phyloP scores from a whole-genome alignment of 805 yeast species.

The Candida coquimbonensis region DNA sequence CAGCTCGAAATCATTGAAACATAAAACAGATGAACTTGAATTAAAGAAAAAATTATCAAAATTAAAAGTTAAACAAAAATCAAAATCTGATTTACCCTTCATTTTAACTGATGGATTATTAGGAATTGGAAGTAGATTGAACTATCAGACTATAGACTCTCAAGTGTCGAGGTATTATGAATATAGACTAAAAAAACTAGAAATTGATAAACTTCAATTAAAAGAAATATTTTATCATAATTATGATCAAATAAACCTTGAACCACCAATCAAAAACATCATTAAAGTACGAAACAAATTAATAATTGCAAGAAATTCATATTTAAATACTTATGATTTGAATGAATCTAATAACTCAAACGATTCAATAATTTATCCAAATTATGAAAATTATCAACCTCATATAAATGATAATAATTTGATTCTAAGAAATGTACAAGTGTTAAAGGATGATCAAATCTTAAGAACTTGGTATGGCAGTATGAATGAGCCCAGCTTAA shows the following conservation, averaged over 20 bases:
- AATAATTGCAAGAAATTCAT: background rate
- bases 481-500: slow-evolving; percentile 17
- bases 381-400: background rate
- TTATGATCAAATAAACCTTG: background rate
- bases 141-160: background rate
- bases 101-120: slow-evolving; percentile 1
- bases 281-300: background rate
- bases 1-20: slow-evolving; percentile 7
- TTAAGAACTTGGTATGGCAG: slow-evolving; percentile 19
- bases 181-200: background rate
- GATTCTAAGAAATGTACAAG: background rate
- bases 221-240: background rate
- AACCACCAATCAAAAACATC: background rate
- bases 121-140: background rate
- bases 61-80: background rate
- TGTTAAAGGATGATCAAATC: background rate
- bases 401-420: background rate
- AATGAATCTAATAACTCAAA: background rate
- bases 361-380: background rate
- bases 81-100: background rate
- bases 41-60: slow-evolving; percentile 2
- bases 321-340: background rate
- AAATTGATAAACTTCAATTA: background rate
- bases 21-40: slow-evolving; percentile 8
- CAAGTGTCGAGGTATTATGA: slow-evolving; percentile 1